These are phyloP conservation scores for Colletotrichum musae DNA, from an alignment of 2,329 filamentous ascomycete species.

Conservation along the genomic window DNA sequence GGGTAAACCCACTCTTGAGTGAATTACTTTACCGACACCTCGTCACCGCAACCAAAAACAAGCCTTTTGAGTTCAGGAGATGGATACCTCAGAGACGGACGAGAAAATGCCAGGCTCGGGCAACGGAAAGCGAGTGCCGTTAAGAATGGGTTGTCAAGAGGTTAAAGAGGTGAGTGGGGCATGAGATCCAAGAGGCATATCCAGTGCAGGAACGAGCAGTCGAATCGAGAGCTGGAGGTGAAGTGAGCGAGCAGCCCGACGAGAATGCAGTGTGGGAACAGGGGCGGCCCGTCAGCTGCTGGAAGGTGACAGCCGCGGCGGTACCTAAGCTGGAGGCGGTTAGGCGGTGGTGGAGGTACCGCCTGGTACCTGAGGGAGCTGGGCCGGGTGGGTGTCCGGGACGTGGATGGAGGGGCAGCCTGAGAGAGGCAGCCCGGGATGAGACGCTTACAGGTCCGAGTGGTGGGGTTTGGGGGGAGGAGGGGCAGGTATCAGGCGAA, in stretches of 20 bases:
- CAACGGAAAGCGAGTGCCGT: slow-evolving; percentile 27
- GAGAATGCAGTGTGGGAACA: neutral
- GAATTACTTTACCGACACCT: slow-evolving; percentile 13
- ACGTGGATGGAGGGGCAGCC: slow-evolving; percentile 16
- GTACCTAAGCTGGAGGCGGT: slow-evolving; percentile 4
- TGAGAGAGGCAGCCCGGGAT: slow-evolving; percentile 38
- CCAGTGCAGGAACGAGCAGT: slow-evolving; percentile 13
- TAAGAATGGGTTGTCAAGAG: slow-evolving; percentile 24
- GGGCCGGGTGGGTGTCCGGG: neutral
- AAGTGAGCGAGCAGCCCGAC: slow-evolving; percentile 9
- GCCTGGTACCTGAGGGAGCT: neutral
- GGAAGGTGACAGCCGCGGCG: neutral
- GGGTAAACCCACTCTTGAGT: slow-evolving; percentile 28
- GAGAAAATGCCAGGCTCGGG: slow-evolving; percentile 4
- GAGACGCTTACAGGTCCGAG: slow-evolving; percentile 32
- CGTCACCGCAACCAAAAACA: neutral
- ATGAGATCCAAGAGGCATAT: slow-evolving; percentile 18
- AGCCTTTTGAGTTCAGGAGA: neutral
- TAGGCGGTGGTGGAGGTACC: neutral
- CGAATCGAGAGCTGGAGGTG: slow-evolving; percentile 1
- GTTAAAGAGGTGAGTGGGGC: slow-evolving; percentile 22
- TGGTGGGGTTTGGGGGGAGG: slow-evolving; percentile 33
- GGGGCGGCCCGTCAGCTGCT: neutral
- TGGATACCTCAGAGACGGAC: slow-evolving; percentile 2
- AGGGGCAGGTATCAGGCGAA: slow-evolving; percentile 7